Evolutionary conservation across 1,284 basidiomycete genomes (phyloP), one percentile per base, ranked within the genome.

Genomic region (Pseudozyma sp.): DNA sequence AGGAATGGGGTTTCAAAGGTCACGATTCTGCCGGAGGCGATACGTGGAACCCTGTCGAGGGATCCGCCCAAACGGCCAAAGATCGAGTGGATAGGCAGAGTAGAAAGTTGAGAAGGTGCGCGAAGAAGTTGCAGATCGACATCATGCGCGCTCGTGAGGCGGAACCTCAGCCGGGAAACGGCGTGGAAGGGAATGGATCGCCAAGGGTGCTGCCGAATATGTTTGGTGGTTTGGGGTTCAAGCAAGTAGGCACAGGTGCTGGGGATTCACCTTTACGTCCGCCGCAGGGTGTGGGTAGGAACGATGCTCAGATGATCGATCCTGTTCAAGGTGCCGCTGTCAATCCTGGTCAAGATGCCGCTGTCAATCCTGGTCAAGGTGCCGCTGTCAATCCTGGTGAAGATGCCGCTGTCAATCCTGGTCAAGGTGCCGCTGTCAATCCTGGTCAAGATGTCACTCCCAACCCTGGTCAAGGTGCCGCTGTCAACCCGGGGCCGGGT

Each of bases 1-100:
- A 39, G 8, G 37, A 46, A 2, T 69, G 67, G 67, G 67, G 67
- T 6, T 69, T 69, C 24, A 40, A 54, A 7, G 55, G 46, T 2
- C 58, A 62, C 44, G 39, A 58, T 14, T 13, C 16, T 0, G 19
- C 45, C 0, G 55, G 16, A 3, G 33, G 10, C 5, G 53, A 64
- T 13, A 59, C 52, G 7, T 69, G 67, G 67, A 31, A 1, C 0
- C 54, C 45, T 1, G 33, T 13, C 2, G 13, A n/a, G 0, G 29
- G 46, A 3, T 30, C 14, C 0, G 43, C 42, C 0, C 14, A 43
- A n/a, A 43, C 33, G 7, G 37, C 9, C 0, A 59, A 50, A 39
- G 58, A 61, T 4, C 39, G 40, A 2, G 17, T 49, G n/a, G 13
- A 24, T 29, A 39, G 31, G n/a, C 52, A 64, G 49, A 47, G 49